Conservation (phyloP, 768 basidiomycete genomes). For the Termitomyces sp. region DNA sequence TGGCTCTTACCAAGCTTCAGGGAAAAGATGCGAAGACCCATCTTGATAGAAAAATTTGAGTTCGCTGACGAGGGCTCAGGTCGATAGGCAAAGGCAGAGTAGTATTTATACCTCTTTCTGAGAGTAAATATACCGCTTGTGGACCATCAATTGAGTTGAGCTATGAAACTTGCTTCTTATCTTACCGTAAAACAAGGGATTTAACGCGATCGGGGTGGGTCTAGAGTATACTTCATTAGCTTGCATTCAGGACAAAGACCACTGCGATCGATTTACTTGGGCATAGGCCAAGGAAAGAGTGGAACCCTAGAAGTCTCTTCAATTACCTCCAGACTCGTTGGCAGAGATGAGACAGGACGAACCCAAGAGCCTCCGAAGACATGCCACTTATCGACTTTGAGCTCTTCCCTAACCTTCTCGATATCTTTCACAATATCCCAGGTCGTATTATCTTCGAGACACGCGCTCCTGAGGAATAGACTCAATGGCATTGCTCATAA, state of each 20-base stretch:
- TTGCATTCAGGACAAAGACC: not conserved
- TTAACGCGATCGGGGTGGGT: conserved; percentile 78
- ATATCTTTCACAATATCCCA: conserved; percentile 92
- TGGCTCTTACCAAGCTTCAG: conserved; percentile 69
- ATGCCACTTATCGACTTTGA: conserved; percentile 83
- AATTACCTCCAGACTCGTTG: not conserved
- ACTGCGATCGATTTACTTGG: conserved; percentile 41
- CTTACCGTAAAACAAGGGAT: conserved; percentile 70
- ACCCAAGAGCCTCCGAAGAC: conserved; percentile 96
- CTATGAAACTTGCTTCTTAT: not conserved
- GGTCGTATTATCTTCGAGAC: conserved; percentile 83
- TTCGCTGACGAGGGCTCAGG: conserved; percentile 40
- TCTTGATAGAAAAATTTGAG: conserved; percentile 92
- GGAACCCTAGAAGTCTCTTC: conserved; percentile 53
- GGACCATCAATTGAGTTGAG: not conserved
- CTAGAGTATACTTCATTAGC: conserved; percentile 27
- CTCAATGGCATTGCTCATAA: not conserved
- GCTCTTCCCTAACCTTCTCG: conserved; percentile 72
- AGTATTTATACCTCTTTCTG: conserved; percentile 53
- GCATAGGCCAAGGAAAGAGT: conserved; percentile 85
- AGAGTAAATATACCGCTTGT: conserved; percentile 84
- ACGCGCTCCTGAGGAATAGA: conserved; percentile 50
- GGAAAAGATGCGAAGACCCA: conserved; percentile 77
- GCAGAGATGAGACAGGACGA: conserved; percentile 12
- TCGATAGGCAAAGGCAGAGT: not conserved